Evolutionary conservation across 352 stramenopile species (phyloP).

Genomic region (Plasmopara muralis): DNA sequence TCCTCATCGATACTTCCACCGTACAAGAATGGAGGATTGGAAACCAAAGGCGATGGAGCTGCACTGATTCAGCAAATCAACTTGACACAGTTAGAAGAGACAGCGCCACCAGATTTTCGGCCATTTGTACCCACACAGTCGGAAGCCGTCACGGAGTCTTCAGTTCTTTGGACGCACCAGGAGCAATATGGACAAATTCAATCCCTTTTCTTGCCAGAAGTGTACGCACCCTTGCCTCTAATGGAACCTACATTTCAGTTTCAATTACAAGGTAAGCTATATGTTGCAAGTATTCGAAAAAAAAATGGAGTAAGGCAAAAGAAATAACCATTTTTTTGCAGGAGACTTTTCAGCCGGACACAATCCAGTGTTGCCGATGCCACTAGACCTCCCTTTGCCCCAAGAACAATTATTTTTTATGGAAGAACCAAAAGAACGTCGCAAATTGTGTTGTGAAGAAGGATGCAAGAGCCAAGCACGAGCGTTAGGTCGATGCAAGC

Average conservation of each 20-base stretch:
- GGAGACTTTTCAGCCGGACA: neutral
- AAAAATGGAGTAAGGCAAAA: neutral
- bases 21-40: neutral
- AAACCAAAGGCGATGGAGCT: neutral
- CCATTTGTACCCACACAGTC: neutral
- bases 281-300: neutral
- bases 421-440: conserved; percentile 6
- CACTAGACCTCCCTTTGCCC: neutral
- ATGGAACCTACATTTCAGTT: neutral
- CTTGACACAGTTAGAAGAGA: neutral
- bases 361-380: neutral
- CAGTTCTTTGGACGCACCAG: conserved; percentile 1
- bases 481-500: conserved; percentile 73
- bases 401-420: conserved; percentile 13
- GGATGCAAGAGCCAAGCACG: conserved; percentile 67
- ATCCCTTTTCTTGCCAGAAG: neutral
- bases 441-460: conserved; percentile 58
- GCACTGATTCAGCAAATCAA: neutral
- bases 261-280: conserved; percentile 1
- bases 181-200: neutral
- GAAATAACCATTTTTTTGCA: neutral
- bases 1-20: neutral
- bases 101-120: neutral
- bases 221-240: neutral
- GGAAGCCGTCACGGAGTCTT: neutral